These are phyloP conservation scores for Closterium sp. DNA, from an alignment of 139 green algal species.

Conservation along the genomic window DNA sequence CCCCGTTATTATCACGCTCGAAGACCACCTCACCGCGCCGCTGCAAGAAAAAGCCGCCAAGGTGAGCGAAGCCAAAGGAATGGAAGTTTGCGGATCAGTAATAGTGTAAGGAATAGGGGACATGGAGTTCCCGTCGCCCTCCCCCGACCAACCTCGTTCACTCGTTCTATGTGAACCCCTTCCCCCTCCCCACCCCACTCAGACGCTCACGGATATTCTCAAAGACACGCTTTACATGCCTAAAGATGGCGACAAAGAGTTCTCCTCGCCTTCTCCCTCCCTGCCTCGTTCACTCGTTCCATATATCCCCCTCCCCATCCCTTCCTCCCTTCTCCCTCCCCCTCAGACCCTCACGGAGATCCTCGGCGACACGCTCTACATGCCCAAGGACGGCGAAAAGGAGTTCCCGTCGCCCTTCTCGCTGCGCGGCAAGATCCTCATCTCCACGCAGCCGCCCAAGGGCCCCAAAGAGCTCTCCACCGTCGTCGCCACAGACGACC, in stretches of 20 bases:
- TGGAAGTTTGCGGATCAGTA: too few species aligned
- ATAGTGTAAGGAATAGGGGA: too few species aligned
- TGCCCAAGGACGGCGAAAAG: background rate
- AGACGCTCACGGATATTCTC: slow-evolving; percentile 10
- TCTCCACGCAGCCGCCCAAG: slow-evolving; percentile 45
- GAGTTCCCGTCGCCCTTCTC: slow-evolving; percentile 38
- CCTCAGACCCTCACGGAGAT: slow-evolving; percentile 12
- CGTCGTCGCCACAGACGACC: background rate
- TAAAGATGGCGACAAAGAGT: background rate
- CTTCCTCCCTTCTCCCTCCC: too few species aligned
- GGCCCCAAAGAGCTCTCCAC: background rate
- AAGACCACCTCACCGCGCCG: slow-evolving; percentile 35
- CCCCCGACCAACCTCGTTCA: too few species aligned
- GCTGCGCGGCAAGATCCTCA: slow-evolving; percentile 25
- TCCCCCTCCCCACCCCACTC: background rate
- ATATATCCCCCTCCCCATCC: background rate
- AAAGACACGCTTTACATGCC: slow-evolving; percentile 4
- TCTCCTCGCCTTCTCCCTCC: slow-evolving; percentile 33
- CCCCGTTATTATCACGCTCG: slow-evolving; percentile 49
- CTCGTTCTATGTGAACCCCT: too few species aligned
- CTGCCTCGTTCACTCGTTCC: too few species aligned
- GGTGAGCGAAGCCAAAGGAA: slow-evolving; percentile 3
- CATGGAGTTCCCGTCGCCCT: too few species aligned
- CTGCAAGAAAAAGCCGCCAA: slow-evolving; percentile 25
- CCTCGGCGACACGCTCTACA: slow-evolving; percentile 18